A percentile compares a stretch with the other conserved stretches of the same genome.
These are phyloP conservation scores for Linnemannia exigua DNA, from an alignment of 192 early-diverging fungal species.

Conservation along the genomic window DNA sequence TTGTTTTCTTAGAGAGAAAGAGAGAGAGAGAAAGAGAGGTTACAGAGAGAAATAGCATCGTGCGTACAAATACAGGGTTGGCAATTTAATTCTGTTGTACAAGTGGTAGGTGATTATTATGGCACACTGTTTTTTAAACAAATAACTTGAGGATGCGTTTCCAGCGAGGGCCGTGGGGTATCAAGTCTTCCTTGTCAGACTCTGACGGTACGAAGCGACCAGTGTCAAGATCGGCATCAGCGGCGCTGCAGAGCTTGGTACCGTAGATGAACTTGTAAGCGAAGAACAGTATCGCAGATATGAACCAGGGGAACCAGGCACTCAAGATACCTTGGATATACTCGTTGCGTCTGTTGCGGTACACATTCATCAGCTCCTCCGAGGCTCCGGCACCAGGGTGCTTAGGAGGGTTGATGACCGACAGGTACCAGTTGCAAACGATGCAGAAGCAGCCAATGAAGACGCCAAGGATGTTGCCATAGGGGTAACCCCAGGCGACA, in stretches of 20 bases:
- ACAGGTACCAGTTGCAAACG: conserved; percentile 56
- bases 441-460: conserved; percentile 75
- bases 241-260: conserved; percentile 57
- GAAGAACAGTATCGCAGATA: conserved; percentile 53
- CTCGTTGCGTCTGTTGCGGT: conserved; percentile 21
- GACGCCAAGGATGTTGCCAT: conserved; percentile 66
- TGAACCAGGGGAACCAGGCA: conserved; percentile 12
- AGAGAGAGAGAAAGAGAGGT: no score
- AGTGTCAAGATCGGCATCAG: conserved; percentile 62
- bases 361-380: conserved; percentile 2
- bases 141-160: no score
- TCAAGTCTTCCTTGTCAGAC: no score
- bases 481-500: conserved; percentile 60
- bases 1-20: no score
- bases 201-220: no score
- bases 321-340: background rate
- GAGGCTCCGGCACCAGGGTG: conserved; percentile 28
- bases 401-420: conserved; percentile 66
- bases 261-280: conserved; percentile 61
- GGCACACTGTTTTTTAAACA: no score
- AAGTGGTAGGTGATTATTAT: no score
- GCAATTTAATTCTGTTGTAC: no score
- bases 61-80: no score
- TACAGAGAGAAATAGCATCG: no score
- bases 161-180: no score